phyloP scores from a whole-genome alignment of 805 yeast species.

The Candida ulmi region DNA sequence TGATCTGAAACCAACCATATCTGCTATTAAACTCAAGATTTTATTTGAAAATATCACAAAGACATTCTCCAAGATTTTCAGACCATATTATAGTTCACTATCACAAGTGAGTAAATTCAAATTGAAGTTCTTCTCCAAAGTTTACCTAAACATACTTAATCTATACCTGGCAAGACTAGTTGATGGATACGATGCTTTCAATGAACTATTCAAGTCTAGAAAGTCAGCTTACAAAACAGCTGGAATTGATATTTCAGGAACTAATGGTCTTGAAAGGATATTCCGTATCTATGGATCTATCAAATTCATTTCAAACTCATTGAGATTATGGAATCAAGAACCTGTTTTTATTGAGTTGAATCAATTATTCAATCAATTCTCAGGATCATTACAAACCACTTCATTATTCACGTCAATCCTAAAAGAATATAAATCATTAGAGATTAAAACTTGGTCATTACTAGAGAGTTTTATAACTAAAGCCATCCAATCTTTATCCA shows the following conservation, averaged over 20 bases:
- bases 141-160: conserved; percentile 37
- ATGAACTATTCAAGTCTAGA: conserved; percentile 13
- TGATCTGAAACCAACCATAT: conserved; percentile 34
- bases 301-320: conserved; percentile 15
- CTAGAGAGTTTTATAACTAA: conserved; percentile 26
- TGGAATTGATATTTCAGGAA: conserved; percentile 19
- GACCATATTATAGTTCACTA: conserved; percentile 24
- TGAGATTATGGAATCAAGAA: conserved; percentile 22
- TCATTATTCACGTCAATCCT: conserved; percentile 27
- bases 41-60: conserved; percentile 39
- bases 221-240: background rate
- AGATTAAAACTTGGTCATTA: conserved; percentile 24
- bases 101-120: conserved; percentile 38
- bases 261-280: conserved; percentile 22
- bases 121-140: conserved; percentile 38
- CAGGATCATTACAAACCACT: conserved; percentile 8
- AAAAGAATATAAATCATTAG: conserved; percentile 22
- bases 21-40: conserved; percentile 37
- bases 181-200: conserved; percentile 25
- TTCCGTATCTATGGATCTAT: conserved; percentile 22
- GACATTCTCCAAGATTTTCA: conserved; percentile 28
- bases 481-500: conserved; percentile 23
- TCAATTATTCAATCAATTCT: conserved; percentile 14
- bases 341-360: conserved; percentile 22
- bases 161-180: conserved; percentile 28